Conservation (phyloP, 2,329 filamentous ascomycete species). For the Aspergillus terreus region DNA sequence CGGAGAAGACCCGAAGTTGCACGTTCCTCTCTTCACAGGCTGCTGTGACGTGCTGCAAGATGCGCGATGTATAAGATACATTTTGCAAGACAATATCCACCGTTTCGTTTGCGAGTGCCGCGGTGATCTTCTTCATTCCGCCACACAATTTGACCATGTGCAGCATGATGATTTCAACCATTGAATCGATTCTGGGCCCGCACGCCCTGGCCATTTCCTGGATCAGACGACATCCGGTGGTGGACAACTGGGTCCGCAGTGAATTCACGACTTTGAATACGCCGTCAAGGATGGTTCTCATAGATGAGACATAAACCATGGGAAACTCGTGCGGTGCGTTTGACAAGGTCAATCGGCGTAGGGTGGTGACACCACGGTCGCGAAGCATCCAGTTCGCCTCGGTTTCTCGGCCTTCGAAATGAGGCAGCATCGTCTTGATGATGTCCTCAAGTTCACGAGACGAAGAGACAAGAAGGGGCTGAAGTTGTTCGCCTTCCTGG, state of each 20-base stretch:
- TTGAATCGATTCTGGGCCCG: constrained; percentile 75
- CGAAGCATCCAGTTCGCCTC: constrained; percentile 88
- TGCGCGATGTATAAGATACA: constrained; percentile 72
- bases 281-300: constrained; percentile 76
- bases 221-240: constrained; percentile 76
- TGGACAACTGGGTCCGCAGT: constrained; percentile 82
- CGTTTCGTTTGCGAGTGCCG: constrained; percentile 74
- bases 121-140: constrained; percentile 87
- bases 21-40: constrained; percentile 93
- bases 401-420: constrained; percentile 83
- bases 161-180: constrained; percentile 88
- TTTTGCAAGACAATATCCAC: constrained; percentile 78
- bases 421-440: constrained; percentile 72
- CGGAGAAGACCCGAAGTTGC: constrained; percentile 73
- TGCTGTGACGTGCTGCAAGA: constrained; percentile 79
- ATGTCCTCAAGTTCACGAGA: constrained; percentile 83
- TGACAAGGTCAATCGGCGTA: constrained; percentile 75
- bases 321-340: constrained; percentile 77
- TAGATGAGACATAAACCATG: constrained; percentile 63
- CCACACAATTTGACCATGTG: constrained; percentile 84
- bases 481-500: constrained; percentile 64
- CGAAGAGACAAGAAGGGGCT: constrained; percentile 80
- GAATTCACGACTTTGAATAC: constrained; percentile 83
- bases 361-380: constrained; percentile 73
- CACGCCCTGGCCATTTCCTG: constrained; percentile 78